Base-by-base conservation (phyloP, 495 filamentous ascomycete genomes). In the Chaetomium tenue region DNA sequence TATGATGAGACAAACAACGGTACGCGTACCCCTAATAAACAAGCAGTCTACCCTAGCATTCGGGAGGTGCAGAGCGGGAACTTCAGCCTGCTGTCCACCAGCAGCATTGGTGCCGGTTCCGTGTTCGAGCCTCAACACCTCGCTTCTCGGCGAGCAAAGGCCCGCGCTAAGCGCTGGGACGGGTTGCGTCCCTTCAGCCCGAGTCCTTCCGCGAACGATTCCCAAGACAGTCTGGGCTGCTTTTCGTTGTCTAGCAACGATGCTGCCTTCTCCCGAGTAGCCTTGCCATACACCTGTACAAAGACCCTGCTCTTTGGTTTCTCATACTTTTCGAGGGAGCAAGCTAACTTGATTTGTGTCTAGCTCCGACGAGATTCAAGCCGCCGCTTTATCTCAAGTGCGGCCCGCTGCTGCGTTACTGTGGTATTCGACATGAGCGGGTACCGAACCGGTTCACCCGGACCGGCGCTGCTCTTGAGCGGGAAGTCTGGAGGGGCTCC, bases 401-500 rank as follows among this genome's bases (percentile, higher is more conserved):
- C 71, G 94, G 94, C 5, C 94, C 94, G 18, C 79, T 98, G 50
- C 78, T 98, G 60, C 84, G 95, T 39, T 98, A 93, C 75, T 90
- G 88, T 53, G 94, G 95, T n/a, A 81, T 97, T 42, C 81, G 87
- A 51, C 74, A 77, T 54, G 86, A 90, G 68, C 73, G 70, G 51
- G 70, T 73, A 47, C 66, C 66, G 0, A 66, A 60, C 57, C 72
- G 75, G 47, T 71, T 62, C 18, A 70, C 70, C 47, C 71, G 69
- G 60, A 64, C 76, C 42, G 76, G 69, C 46, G 75, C 76, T 2
- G 67, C 75, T 51, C 64, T 77, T 44, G 82, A 85, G 60, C 84
- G 87, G 63, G 91, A 96, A 63, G 88, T 91, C 26, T 98, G 94
- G 94, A 85, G 92, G 75, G 94, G 94, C 28, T 92, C 86, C 63